Percentiles rank a stretch among this genome's conserved stretches.
phyloP scores from a whole-genome alignment of 257 asterid species.

The Cinchona pubescens region DNA sequence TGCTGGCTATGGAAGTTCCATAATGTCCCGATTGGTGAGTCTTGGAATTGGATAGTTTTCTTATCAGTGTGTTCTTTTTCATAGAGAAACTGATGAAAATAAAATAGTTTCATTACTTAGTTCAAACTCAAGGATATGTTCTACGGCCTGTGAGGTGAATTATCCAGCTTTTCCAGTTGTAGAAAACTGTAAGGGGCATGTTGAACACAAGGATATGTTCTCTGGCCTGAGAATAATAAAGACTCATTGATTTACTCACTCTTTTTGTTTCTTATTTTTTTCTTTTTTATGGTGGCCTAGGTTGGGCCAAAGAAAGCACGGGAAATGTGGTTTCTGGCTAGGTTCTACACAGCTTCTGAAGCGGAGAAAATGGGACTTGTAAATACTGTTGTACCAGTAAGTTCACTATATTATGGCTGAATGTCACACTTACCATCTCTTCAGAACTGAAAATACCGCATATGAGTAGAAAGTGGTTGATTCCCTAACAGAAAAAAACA shows the following conservation, averaged over 20 bases:
- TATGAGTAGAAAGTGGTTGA: no score
- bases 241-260: no score
- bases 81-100: no score
- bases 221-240: no score
- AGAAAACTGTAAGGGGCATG: background rate
- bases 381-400: slow-evolving; percentile 84
- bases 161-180: background rate
- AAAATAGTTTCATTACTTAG: background rate
- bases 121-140: background rate
- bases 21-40: slow-evolving; percentile 84
- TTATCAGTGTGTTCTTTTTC: background rate
- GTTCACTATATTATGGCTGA: slow-evolving; percentile 38
- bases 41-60: background rate
- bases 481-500: no score
- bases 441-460: no score
- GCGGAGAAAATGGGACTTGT: slow-evolving; percentile 97
- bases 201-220: background rate
- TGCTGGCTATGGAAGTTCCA: slow-evolving; percentile 94
- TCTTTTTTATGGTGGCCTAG: slow-evolving; percentile 23
- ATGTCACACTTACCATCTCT: no score
- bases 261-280: no score
- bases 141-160: no score
- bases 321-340: slow-evolving; percentile 86
- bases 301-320: slow-evolving; percentile 89
- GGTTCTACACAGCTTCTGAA: slow-evolving; percentile 75